phyloP scores from a whole-genome alignment of 768 basidiomycete species.

The Amanita molliuscula region DNA sequence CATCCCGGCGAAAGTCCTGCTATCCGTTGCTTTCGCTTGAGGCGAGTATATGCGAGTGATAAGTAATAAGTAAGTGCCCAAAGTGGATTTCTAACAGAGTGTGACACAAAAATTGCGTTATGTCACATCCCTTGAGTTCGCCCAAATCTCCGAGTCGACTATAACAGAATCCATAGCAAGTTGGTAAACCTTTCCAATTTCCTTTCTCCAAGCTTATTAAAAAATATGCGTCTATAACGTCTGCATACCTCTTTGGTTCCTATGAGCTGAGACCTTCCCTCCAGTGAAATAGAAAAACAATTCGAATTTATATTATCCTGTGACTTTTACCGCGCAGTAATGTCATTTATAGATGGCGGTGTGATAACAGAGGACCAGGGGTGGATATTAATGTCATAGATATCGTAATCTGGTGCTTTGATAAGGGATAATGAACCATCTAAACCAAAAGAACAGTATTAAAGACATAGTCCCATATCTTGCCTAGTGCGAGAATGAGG shows the following conservation, averaged over 20 bases:
- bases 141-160: too few relatives aligned
- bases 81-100: neutral
- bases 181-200: too few relatives aligned
- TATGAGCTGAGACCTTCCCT: too few relatives aligned
- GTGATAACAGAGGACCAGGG: too few relatives aligned
- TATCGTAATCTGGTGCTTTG: neutral
- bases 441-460: slow-evolving; percentile 68
- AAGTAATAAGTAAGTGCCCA: too few relatives aligned
- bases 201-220: too few relatives aligned
- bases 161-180: too few relatives aligned
- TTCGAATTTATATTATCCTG: too few relatives aligned
- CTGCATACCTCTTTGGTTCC: neutral
- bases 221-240: neutral
- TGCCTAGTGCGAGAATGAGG: slow-evolving; percentile 36
- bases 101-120: neutral
- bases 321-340: too few relatives aligned
- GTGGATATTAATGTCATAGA: neutral
- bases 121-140: too few relatives aligned
- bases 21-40: slow-evolving; percentile 11
- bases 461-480: slow-evolving; percentile 92
- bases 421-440: slow-evolving; percentile 5
- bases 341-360: too few relatives aligned
- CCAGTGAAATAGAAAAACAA: too few relatives aligned
- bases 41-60: neutral
- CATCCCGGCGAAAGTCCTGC: slow-evolving; percentile 41